Evolutionary conservation across 2,329 filamentous ascomycete genomes (phyloP).

Genomic region (Dothistroma septosporum): DNA sequence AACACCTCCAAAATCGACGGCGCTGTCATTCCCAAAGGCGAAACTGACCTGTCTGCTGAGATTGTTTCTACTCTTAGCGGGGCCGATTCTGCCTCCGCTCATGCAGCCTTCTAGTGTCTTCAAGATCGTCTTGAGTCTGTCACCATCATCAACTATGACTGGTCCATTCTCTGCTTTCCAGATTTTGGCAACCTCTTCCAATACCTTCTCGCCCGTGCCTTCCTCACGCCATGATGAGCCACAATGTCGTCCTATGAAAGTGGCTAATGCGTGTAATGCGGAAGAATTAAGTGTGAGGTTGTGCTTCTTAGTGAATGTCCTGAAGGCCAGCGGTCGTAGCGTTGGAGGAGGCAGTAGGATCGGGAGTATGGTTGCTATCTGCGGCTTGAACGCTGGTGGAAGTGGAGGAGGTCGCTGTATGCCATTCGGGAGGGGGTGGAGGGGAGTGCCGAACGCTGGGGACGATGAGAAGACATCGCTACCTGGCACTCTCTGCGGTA

Average conservation of each 20-base stretch:
- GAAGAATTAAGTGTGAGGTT: conserved; percentile 87
- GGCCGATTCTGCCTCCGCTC: conserved; percentile 70
- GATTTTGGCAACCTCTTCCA: conserved; percentile 83
- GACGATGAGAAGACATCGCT: conserved; percentile 65
- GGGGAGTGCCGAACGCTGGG: conserved; percentile 82
- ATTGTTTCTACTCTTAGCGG: conserved; percentile 43
- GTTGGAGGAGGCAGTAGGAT: conserved; percentile 85
- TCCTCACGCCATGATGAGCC: conserved; percentile 96
- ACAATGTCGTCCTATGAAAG: conserved; percentile 89
- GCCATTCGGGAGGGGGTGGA: conserved; percentile 59
- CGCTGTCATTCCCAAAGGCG: conserved; percentile 51
- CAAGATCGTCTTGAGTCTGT: conserved; percentile 72
- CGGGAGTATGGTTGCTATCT: conserved; percentile 66
- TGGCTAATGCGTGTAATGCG: conserved; percentile 76
- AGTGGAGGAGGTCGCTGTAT: conserved; percentile 45
- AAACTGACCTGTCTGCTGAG: conserved; percentile 62
- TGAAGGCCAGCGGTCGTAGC: conserved; percentile 83
- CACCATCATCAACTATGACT: conserved; percentile 80
- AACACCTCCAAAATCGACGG: conserved; percentile 18
- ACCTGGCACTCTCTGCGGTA: conserved; percentile 10
- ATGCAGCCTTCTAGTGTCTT: conserved; percentile 82
- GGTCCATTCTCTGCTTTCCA: conserved; percentile 90
- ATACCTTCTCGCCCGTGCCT: conserved; percentile 82
- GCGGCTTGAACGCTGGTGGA: conserved; percentile 49
- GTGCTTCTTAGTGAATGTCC: conserved; percentile 96